These are phyloP conservation scores for Laburnicola sp. DNA, from an alignment of 2,329 filamentous ascomycete species.

Conservation along the genomic window DNA sequence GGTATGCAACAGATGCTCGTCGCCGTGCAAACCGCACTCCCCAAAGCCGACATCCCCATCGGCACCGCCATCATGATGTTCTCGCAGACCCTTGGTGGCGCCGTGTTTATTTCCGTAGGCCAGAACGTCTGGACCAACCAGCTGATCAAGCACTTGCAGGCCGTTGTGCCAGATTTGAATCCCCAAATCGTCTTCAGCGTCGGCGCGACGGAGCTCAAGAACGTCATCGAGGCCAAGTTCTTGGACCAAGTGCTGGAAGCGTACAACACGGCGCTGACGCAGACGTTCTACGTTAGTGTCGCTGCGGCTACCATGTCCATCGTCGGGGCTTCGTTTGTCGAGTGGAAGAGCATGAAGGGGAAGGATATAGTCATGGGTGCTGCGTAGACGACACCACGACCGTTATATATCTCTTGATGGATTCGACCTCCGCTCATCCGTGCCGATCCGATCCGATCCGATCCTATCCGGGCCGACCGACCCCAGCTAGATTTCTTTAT, in stretches of 20 bases:
- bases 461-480: no score
- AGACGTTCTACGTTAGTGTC: constrained; percentile 64
- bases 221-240: constrained; percentile 54
- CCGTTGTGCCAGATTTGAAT: constrained; percentile 47
- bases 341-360: constrained; percentile 70
- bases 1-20: constrained; percentile 55
- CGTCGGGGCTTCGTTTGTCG: constrained; percentile 58
- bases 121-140: constrained; percentile 57
- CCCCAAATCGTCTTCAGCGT: constrained; percentile 49
- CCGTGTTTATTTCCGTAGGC: constrained; percentile 54
- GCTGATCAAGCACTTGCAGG: constrained; percentile 48
- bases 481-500: no score
- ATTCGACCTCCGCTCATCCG: background rate
- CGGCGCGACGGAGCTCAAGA: constrained; percentile 63
- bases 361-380: constrained; percentile 48
- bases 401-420: background rate
- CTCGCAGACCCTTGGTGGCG: constrained; percentile 52
- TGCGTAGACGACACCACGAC: constrained; percentile 20
- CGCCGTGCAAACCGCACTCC: constrained; percentile 51
- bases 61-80: constrained; percentile 55
- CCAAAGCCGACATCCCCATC: constrained; percentile 50
- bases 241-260: constrained; percentile 60
- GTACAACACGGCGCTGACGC: constrained; percentile 65
- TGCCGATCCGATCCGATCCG: background rate
- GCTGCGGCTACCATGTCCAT: constrained; percentile 59